Percentiles rank a stretch among this genome's conserved stretches.
phyloP scores from a whole-genome alignment of 345 rosid species.

The Theobroma cacao region DNA sequence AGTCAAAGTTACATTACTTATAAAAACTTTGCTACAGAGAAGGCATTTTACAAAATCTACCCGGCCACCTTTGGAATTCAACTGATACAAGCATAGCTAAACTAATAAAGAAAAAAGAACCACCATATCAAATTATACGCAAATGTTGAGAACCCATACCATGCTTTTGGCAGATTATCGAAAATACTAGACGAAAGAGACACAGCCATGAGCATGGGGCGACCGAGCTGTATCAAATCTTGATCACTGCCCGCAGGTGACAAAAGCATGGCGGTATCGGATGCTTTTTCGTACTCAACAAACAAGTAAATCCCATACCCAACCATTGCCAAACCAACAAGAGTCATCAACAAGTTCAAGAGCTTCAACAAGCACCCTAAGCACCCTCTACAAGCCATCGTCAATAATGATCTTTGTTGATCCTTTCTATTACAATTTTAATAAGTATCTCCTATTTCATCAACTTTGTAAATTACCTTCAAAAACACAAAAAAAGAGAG shows the following conservation, averaged over 20 bases:
- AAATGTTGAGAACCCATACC: constrained; percentile 46
- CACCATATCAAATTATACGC: not conserved
- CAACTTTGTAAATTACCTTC: constrained; percentile 27
- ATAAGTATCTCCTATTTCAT: constrained; percentile 29
- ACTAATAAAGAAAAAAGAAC: not conserved
- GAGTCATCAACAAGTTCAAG: constrained; percentile 70
- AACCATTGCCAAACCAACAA: constrained; percentile 82
- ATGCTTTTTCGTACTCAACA: constrained; percentile 56
- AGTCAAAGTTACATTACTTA: not conserved
- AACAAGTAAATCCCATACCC: constrained; percentile 97
- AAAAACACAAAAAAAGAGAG: too few species aligned
- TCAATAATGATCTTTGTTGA: constrained; percentile 6
- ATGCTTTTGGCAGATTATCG: constrained; percentile 76
- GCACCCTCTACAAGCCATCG: constrained; percentile 85
- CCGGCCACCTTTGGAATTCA: not conserved
- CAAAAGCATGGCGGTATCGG: constrained; percentile 27
- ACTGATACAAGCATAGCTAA: not conserved
- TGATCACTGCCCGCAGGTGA: constrained; percentile 28
- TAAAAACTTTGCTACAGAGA: not conserved
- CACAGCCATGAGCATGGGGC: constrained; percentile 79
- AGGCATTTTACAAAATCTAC: not conserved
- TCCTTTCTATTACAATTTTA: constrained; percentile 9
- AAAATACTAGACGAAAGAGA: constrained; percentile 49
- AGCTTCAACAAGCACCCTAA: constrained; percentile 81
- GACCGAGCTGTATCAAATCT: constrained; percentile 55